A percentile compares a stretch with the other conserved stretches of the same genome.
These are phyloP conservation scores for Scytalidium lignicola DNA, from an alignment of 2,329 filamentous ascomycete species.

Conservation along the genomic window DNA sequence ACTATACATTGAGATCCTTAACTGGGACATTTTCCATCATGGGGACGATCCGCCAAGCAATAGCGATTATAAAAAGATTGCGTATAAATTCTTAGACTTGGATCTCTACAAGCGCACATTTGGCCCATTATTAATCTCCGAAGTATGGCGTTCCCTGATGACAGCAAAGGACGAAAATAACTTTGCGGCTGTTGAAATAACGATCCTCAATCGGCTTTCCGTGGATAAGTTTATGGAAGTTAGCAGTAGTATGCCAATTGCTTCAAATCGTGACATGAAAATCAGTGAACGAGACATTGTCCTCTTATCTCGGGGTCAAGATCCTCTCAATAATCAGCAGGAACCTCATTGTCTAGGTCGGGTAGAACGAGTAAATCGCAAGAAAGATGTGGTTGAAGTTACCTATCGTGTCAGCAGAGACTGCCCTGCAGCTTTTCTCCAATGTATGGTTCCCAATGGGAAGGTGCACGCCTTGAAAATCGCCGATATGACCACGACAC, in stretches of 20 bases:
- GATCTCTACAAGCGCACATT: conserved; percentile 83
- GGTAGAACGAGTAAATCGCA: conserved; percentile 73
- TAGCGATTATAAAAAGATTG: conserved; percentile 69
- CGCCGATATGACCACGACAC: conserved; percentile 88
- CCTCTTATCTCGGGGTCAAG: conserved; percentile 69
- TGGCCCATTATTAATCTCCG: conserved; percentile 80
- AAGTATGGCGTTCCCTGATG: conserved; percentile 93
- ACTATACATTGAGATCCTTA: conserved; percentile 79
- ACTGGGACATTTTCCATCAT: conserved; percentile 91
- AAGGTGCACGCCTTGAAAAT: conserved; percentile 75
- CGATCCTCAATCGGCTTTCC: conserved; percentile 78
- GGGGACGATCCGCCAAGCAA: conserved; percentile 80
- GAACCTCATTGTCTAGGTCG: conserved; percentile 81
- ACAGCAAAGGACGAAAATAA: conserved; percentile 83
- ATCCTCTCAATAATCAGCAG: conserved; percentile 60
- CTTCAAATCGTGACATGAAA: conserved; percentile 64
- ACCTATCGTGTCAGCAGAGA: conserved; percentile 74
- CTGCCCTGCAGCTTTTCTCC: conserved; percentile 43
- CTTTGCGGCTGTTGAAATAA: conserved; percentile 78
- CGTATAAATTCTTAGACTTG: conserved; percentile 71
- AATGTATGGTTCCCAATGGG: conserved; percentile 61
- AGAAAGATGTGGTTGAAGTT: conserved; percentile 76
- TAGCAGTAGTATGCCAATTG: conserved; percentile 71
- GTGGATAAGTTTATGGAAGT: conserved; percentile 94
- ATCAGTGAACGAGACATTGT: conserved; percentile 85